These are phyloP conservation scores for Penicillium cosmopolitanum DNA, from an alignment of 495 filamentous ascomycete genomes.

Conservation along the genomic window DNA sequence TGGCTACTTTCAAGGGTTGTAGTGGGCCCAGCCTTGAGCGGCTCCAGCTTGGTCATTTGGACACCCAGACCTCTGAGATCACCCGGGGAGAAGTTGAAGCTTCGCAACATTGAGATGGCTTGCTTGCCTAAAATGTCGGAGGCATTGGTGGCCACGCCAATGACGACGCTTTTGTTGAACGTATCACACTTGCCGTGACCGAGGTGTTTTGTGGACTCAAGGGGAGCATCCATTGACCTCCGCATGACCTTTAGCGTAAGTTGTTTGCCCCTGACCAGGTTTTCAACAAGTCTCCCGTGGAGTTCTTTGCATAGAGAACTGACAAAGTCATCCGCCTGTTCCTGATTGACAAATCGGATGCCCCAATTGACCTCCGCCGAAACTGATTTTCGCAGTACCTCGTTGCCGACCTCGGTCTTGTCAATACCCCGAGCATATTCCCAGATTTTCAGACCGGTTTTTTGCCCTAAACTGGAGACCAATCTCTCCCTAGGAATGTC, in stretches of 20 bases:
- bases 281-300: conserved; percentile 75
- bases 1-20: conserved; percentile 62
- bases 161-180: conserved; percentile 80
- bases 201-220: conserved; percentile 92
- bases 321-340: conserved; percentile 89
- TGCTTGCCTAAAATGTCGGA: conserved; percentile 73
- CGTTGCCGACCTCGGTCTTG: conserved; percentile 80
- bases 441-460: conserved; percentile 90
- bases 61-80: conserved; percentile 89
- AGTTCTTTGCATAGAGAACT: conserved; percentile 81
- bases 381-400: conserved; percentile 81
- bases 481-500: conserved; percentile 75
- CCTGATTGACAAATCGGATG: conserved; percentile 86
- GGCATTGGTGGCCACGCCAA: conserved; percentile 82
- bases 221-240: conserved; percentile 79
- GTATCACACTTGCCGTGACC: conserved; percentile 95
- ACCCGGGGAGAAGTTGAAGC: conserved; percentile 83
- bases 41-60: conserved; percentile 90
- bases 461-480: conserved; percentile 74
- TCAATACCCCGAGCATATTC: conserved; percentile 93
- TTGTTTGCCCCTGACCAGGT: conserved; percentile 82
- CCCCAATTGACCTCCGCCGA: conserved; percentile 99
- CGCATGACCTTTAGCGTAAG: conserved; percentile 93
- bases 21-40: conserved; percentile 56
- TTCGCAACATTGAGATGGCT: conserved; percentile 77